phyloP scores from a whole-genome alignment of 306 rosid species.

The Lupinus albus region DNA sequence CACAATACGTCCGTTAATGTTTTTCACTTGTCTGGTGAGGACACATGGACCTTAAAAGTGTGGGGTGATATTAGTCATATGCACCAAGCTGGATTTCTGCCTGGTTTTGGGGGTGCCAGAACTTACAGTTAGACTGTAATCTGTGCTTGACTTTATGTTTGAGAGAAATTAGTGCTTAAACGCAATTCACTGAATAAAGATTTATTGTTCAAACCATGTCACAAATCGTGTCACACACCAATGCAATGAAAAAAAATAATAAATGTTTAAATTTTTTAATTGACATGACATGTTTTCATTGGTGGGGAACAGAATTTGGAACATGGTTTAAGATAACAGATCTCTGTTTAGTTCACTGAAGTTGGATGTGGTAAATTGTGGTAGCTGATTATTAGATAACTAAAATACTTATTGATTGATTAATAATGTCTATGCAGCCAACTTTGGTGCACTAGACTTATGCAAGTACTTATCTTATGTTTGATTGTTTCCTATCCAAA shows the following conservation, averaged over 20 bases:
- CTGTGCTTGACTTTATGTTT: conserved; percentile 4
- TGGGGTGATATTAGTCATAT: conserved; percentile 89
- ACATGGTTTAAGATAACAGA: too few species aligned
- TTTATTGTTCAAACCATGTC: too few species aligned
- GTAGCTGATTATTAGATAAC: too few species aligned
- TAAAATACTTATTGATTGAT: too few species aligned
- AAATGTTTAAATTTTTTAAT: too few species aligned
- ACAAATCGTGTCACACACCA: too few species aligned
- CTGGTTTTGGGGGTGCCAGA: conserved; percentile 86
- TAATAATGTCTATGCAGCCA: not conserved
- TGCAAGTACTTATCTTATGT: not conserved
- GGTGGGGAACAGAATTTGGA: too few species aligned
- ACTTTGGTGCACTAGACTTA: not conserved
- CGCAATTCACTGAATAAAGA: too few species aligned
- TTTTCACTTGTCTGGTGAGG: conserved; percentile 65
- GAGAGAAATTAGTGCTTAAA: too few species aligned
- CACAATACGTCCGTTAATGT: conserved; percentile 69
- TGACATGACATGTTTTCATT: too few species aligned
- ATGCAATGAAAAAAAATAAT: too few species aligned
- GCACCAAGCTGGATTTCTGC: conserved; percentile 56
- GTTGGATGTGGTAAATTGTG: too few species aligned
- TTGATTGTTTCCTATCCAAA: conserved; percentile 35
- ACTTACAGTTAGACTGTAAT: conserved; percentile 66
- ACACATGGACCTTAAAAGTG: conserved; percentile 61
- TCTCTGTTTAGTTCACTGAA: not conserved